Conservation (phyloP, 768 basidiomycete genomes). For the Serendipita sp. region DNA sequence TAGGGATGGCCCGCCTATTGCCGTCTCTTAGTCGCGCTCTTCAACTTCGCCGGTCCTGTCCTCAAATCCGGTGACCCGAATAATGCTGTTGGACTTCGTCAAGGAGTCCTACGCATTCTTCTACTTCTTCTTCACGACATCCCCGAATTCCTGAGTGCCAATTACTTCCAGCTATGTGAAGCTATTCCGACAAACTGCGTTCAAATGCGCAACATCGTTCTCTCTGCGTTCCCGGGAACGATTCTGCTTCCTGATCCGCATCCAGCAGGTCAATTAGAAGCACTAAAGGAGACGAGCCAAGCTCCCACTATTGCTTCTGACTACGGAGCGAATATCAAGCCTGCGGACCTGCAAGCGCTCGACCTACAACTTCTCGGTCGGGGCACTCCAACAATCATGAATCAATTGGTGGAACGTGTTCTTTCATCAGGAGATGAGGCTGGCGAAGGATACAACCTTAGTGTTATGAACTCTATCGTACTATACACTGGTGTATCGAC, state of each 20-base stretch:
- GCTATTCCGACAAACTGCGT: conserved; percentile 84
- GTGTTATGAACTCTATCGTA: conserved; percentile 83
- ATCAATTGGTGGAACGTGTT: conserved; percentile 66
- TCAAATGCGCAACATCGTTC: conserved; percentile 90
- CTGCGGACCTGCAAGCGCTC: conserved; percentile 63
- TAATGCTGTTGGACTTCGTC: conserved; percentile 72
- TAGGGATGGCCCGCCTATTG: conserved; percentile 94
- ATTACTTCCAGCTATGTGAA: conserved; percentile 91
- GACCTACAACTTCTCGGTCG: conserved; percentile 76
- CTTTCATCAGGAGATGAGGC: conserved; percentile 31
- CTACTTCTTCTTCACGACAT: conserved; percentile 96
- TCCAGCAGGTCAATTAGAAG: conserved; percentile 29
- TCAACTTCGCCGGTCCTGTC: conserved; percentile 90
- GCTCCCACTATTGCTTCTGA: conserved; percentile 86
- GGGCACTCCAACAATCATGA: conserved; percentile 50
- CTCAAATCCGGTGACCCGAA: conserved; percentile 68
- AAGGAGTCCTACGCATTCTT: conserved; percentile 75
- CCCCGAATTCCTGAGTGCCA: conserved; percentile 93
- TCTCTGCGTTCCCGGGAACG: conserved; percentile 81
- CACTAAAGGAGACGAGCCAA: conserved; percentile 72
- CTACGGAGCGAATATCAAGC: conserved; percentile 68
- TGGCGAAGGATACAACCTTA: conserved; percentile 61
- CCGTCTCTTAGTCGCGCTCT: conserved; percentile 78
- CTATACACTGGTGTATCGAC: conserved; percentile 93
- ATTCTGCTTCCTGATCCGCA: conserved; percentile 75